Base-by-base conservation (phyloP, 2,329 filamentous ascomycete genomes). In the Paraconiothyrium sp. region DNA sequence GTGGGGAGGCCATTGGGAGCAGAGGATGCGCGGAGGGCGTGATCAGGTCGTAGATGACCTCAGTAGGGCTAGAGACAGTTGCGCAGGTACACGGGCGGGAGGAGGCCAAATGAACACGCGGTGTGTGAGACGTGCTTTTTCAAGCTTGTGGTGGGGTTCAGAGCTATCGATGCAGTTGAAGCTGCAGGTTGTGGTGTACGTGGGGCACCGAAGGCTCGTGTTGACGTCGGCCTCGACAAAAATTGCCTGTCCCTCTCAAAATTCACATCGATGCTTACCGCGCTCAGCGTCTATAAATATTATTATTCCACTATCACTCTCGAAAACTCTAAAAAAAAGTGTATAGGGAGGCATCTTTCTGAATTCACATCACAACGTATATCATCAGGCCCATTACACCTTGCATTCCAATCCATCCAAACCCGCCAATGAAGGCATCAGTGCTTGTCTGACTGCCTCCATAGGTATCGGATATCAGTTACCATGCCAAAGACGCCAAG, bases 201-300 rank as follows among this genome's bases (percentile, higher is more conserved):
- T 34, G 54, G 54, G 54, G 54, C 43, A 56, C 16, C 54, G 22
- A 56, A 56, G 37, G 30, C 27, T 56, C 54, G 54, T 9, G 30
- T 37, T 56, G 41, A 56, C 54, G 41, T 56, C 54, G 22, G 43
- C 30, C 54, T 35, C 54, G 54, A 43, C 48, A 47, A 47, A n/a
- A 7, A 30, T 39, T 56, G 54, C 37, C 41, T 24, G 8, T 24
- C 11, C 20, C 52, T 55, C 39, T 2, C 10, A 6, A 16, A 11
- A 24, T 10, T 11, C n/a, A 35, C 44, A 27, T 8, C n/a, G 7
- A 27, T 27, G 22, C 11, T 24, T 14, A 50, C 35, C 30, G 2
- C 30, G 30, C 30, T 11, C 8, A 11, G 9, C 5, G 14, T 41
- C 14, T 4, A 7, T 9, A 20, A 7, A 9, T n/a, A n/a, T 2